Percentiles rank a stretch among this genome's conserved stretches.
phyloP scores from a whole-genome alignment of 2,329 filamentous ascomycete species.

The Aspergillus udagawae region DNA sequence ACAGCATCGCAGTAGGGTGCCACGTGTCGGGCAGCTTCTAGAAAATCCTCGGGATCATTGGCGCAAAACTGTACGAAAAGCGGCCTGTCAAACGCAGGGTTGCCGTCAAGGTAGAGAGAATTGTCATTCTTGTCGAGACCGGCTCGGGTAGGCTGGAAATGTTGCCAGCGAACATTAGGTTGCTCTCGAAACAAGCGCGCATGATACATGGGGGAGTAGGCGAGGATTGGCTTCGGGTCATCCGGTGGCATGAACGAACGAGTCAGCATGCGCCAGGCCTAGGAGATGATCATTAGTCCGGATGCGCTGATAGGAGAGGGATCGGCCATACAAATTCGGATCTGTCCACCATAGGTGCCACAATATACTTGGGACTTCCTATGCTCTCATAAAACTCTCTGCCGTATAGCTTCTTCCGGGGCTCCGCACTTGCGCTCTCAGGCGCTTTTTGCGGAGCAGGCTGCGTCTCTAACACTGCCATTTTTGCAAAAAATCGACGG shows the following conservation, averaged over 20 bases:
- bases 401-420: constrained; percentile 66
- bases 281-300: constrained; percentile 13
- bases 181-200: constrained; percentile 80
- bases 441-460: constrained; percentile 18
- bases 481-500: constrained; percentile 17
- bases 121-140: constrained; percentile 25
- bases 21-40: constrained; percentile 68
- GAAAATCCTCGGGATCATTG: constrained; percentile 45
- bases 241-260: constrained; percentile 77
- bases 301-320: background rate
- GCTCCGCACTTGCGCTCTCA: constrained; percentile 7
- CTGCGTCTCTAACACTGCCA: constrained; percentile 22
- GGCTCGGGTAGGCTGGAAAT: constrained; percentile 68
- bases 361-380: constrained; percentile 81
- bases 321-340: constrained; percentile 77
- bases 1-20: constrained; percentile 90
- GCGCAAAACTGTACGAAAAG: constrained; percentile 93
- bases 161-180: constrained; percentile 68
- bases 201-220: constrained; percentile 96
- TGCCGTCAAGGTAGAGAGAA: constrained; percentile 71
- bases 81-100: constrained; percentile 77
- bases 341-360: constrained; percentile 98
- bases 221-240: constrained; percentile 64
- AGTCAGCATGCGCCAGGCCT: constrained; percentile 97
- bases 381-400: constrained; percentile 93